Conservation (phyloP, 768 basidiomycete genomes). For the Mycena vitilis region DNA sequence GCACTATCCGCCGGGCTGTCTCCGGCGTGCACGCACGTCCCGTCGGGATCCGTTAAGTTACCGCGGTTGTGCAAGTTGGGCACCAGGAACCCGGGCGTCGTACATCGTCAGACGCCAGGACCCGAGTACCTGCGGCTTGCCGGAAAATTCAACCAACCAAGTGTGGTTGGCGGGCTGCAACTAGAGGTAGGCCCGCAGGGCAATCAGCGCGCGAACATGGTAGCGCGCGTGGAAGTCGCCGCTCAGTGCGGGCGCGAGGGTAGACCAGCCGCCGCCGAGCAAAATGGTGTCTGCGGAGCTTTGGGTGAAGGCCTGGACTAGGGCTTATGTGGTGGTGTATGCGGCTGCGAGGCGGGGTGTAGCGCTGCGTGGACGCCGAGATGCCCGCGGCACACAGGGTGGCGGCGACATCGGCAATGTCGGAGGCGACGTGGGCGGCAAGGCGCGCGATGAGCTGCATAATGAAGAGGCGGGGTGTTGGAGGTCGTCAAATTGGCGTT, state of each 20-base stretch:
- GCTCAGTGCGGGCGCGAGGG: not conserved
- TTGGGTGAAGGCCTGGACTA: not conserved
- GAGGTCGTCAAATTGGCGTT: not conserved
- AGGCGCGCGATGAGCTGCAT: conserved; percentile 25
- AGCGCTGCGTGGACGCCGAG: not conserved
- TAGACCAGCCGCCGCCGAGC: conserved; percentile 2
- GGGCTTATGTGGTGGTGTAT: not conserved
- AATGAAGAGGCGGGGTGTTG: not conserved
- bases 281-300: not conserved
- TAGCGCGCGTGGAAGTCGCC: conserved; percentile 20
- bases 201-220: conserved; percentile 12
- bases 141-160: conserved; percentile 17
- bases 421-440: conserved; percentile 5
- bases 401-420: not conserved
- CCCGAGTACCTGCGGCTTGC: conserved; percentile 24
- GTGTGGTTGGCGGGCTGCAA: conserved; percentile 8
- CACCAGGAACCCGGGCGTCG: conserved; percentile 20
- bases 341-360: conserved; percentile 18
- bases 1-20: not conserved
- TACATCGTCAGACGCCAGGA: conserved; percentile 33
- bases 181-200: conserved; percentile 15
- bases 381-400: conserved; percentile 18
- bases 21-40: conserved; percentile 6
- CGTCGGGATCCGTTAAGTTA: conserved; percentile 25
- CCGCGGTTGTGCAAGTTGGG: conserved; percentile 20